Base-by-base conservation (phyloP, 306 rosid species). In the Amphicarpaea edgeworthii region DNA sequence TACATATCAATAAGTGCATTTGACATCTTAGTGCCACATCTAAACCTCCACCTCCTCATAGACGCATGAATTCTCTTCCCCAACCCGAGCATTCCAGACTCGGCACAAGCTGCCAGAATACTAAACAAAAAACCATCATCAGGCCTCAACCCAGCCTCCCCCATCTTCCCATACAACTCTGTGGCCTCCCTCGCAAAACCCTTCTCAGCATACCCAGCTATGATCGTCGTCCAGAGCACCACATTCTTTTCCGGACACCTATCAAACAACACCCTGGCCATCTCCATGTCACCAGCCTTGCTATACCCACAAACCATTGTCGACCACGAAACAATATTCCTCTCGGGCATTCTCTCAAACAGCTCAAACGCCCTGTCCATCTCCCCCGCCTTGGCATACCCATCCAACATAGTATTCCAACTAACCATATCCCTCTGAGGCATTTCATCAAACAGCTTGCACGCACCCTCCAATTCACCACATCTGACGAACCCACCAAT, bases 371-470 rank as follows among this genome's bases (percentile, higher is more conserved):
- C 97, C 60, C 88, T 82, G 7, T 83, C 82, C 92, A 91, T 85
- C 38, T 75, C 76, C 7, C 94, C 94, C 0, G 75, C 90, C 84
- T 90, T 94, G 0, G 46, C 85, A 65, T 80, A 86, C 43, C 86
- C 96, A 81, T 90, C 97, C 72, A 94, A 77, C 78, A 94, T 87
- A 0, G 93, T 88, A 76, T 94, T 94, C 97, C 97, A 91, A 79
- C 97, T 90, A 69, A 91, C 92, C 72, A 53, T 15, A 81, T 94
- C 98, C 70, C 87, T 88, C 7, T 12, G 76, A 1, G 96, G 91
- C 95, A 94, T 94, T 86, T 85, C 90, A 61, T 83, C 92, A 45
- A 92, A 92, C 87, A 92, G 5, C 30, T 38, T 72, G 58, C 82
- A 85, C 3, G 96, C 93, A 41, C 85, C 82, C 10, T 71, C 76